These are phyloP conservation scores for Omphalotus olearius DNA, from an alignment of 1,284 basidiomycete genomes.

Conservation along the genomic window DNA sequence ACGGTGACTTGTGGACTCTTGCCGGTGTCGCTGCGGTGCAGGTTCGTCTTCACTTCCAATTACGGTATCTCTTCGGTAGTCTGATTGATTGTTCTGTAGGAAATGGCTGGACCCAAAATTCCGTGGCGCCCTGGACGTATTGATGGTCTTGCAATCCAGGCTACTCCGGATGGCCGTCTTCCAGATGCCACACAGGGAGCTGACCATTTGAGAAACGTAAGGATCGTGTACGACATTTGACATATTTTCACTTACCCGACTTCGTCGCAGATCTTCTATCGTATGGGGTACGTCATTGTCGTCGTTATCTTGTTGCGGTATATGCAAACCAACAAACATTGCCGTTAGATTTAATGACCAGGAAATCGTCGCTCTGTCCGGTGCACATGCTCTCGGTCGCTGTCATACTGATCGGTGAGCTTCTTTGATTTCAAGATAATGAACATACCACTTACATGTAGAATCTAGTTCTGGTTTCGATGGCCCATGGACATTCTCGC, in stretches of 20 bases:
- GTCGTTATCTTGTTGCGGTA: constrained; percentile 5
- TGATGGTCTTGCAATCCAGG: constrained; percentile 74
- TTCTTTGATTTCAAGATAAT: neutral
- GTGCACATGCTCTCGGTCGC: constrained; percentile 93
- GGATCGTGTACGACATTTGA: constrained; percentile 19
- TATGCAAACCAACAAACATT: constrained; percentile 22
- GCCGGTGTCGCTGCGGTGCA: constrained; percentile 85
- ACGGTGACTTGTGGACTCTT: constrained; percentile 93
- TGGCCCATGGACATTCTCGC: constrained; percentile 90
- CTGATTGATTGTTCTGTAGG: constrained; percentile 29
- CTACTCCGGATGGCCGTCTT: constrained; percentile 91
- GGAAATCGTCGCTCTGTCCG: constrained; percentile 92
- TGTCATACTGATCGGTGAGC: constrained; percentile 77
- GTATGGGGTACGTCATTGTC: constrained; percentile 66
- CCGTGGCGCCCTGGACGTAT: constrained; percentile 89
- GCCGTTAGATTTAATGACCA: constrained; percentile 81
- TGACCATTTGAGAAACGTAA: constrained; percentile 78
- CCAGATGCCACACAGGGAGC: constrained; percentile 86
- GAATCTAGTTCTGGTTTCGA: constrained; percentile 75
- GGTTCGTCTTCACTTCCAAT: constrained; percentile 24
- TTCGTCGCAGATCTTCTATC: constrained; percentile 73
- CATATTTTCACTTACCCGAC: constrained; percentile 6
- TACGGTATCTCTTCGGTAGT: neutral
- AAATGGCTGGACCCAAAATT: constrained; percentile 80
- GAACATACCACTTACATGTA: neutral